Evolutionary conservation across 768 basidiomycete genomes (phyloP), one percentile per base, ranked within the genome.

Genomic region (Plicaturopsis crispa): DNA sequence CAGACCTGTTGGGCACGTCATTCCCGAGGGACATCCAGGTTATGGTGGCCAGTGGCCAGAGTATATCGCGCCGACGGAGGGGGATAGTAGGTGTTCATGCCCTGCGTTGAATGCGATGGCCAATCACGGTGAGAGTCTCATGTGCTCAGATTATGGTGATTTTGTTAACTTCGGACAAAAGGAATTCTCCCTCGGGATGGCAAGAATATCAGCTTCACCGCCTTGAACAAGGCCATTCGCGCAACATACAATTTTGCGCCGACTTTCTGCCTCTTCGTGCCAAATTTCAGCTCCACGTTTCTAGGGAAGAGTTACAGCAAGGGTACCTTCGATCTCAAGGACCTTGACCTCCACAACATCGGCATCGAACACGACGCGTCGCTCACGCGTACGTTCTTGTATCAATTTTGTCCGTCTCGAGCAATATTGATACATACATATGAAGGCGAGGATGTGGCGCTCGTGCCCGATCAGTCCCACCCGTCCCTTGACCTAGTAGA

Each of bases 81-180:
- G 72, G 1, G 84, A 87, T 47, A 85, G 84, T 48, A 66, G 86
- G 2, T 73, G 74, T 44, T 73, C 78, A 1, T 88, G 85, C 46
- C 85, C 85, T 1, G 84, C 73, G 10, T 54, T 89, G 42, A 89
- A 90, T 47, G 80, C 83, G 0, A 65, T 90, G 73, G 84, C 86
- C 5, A 89, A 89, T 53, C 86, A 89, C 43, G 87, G 86, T 86
- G 28, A 18, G 57, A 41, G 4, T 32, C 28, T 28, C 38, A 19
- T 46, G n/a, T 20, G 14, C 24, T 32, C 3, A 20, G 28, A 36
- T 40, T 30, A 13, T 12, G 16, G 13, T 17, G 17, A 23, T 24
- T 17, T 30, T 10, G 14, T 10, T 20, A 18, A 16, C 3, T 23
- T 33, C 28, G 14, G 37, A 14, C 19, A 24, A 2, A 30, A 63